A percentile compares a stretch with the other conserved stretches of the same genome.
These are phyloP conservation scores for Asterophora parasitica DNA, from an alignment of 768 basidiomycete species.

Conservation along the genomic window DNA sequence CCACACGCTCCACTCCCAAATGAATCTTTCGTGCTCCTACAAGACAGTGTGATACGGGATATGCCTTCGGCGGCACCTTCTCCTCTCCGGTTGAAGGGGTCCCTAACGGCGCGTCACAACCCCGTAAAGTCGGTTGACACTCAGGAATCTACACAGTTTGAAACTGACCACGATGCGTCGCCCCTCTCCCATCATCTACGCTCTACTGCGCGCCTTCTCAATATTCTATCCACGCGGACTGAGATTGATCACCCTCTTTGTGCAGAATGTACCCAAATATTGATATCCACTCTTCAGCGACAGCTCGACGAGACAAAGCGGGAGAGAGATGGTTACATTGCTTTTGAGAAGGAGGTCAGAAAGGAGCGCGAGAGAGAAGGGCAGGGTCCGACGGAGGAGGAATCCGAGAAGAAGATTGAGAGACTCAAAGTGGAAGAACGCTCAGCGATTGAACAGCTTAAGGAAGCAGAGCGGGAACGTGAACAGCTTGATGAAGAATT, in stretches of 20 bases:
- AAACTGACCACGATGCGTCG: constrained; percentile 58
- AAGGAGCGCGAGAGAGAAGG: constrained; percentile 75
- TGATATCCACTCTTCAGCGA: constrained; percentile 69
- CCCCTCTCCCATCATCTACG: constrained; percentile 76
- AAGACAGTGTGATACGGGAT: constrained; percentile 73
- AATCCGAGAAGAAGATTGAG: constrained; percentile 70
- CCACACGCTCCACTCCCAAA: constrained; percentile 48
- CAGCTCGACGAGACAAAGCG: constrained; percentile 88
- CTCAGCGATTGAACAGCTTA: constrained; percentile 68
- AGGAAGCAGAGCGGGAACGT: constrained; percentile 71
- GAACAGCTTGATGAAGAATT: constrained; percentile 73
- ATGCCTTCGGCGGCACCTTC: constrained; percentile 55
- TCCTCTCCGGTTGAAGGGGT: constrained; percentile 35
- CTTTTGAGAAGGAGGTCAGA: constrained; percentile 84
- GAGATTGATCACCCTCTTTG: constrained; percentile 93
- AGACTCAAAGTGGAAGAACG: constrained; percentile 65
- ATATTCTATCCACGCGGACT: constrained; percentile 68
- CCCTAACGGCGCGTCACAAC: constrained; percentile 30
- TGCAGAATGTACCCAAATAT: constrained; percentile 84
- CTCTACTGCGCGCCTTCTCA: constrained; percentile 70
- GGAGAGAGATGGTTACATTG: constrained; percentile 89
- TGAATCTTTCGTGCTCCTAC: constrained; percentile 88
- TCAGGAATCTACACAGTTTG: constrained; percentile 30
- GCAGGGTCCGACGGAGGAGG: constrained; percentile 55
- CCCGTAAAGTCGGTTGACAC: constrained; percentile 24